Percentiles rank a stretch among this genome's conserved stretches.
phyloP scores from a whole-genome alignment of 1,284 basidiomycete genomes.

The Trichosporon ovoides region DNA sequence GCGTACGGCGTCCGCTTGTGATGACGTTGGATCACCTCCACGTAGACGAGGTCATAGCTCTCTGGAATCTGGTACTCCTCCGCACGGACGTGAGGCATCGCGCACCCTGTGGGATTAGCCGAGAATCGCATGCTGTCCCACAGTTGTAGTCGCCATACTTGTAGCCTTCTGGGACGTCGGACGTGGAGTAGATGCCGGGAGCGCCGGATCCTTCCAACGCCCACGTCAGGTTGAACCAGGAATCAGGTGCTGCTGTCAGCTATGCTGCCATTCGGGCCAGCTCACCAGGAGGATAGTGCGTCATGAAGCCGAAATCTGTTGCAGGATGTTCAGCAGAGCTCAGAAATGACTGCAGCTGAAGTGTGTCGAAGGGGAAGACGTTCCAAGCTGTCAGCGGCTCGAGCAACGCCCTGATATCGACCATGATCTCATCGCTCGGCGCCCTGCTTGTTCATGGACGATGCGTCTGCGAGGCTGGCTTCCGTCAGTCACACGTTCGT shows the following conservation, averaged over 20 bases:
- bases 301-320: not conserved
- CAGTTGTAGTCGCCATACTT: slow-evolving; percentile 38
- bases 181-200: slow-evolving; percentile 33
- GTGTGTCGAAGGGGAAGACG: not conserved
- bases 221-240: slow-evolving; percentile 20
- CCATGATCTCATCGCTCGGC: too few relatives aligned
- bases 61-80: not conserved
- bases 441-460: too few relatives aligned
- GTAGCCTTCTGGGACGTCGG: slow-evolving; percentile 19
- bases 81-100: slow-evolving; percentile 10
- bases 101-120: slow-evolving; percentile 4
- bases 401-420: too few relatives aligned
- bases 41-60: slow-evolving; percentile 25
- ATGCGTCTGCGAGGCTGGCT: too few relatives aligned
- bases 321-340: not conserved
- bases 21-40: slow-evolving; percentile 43
- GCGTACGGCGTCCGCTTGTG: slow-evolving; percentile 45
- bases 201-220: slow-evolving; percentile 29
- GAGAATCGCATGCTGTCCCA: slow-evolving; percentile 7
- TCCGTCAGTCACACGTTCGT: too few relatives aligned
- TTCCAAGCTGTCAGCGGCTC: too few relatives aligned
- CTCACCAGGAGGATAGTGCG: slow-evolving; percentile 14
- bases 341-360: not conserved
- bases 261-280: fast-evolving
- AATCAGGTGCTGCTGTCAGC: slow-evolving; percentile 13